A percentile compares a stretch with the other conserved stretches of the same genome.
These are phyloP conservation scores for Syzygium oleosum DNA, from an alignment of 345 rosid genomes.

Conservation along the genomic window DNA sequence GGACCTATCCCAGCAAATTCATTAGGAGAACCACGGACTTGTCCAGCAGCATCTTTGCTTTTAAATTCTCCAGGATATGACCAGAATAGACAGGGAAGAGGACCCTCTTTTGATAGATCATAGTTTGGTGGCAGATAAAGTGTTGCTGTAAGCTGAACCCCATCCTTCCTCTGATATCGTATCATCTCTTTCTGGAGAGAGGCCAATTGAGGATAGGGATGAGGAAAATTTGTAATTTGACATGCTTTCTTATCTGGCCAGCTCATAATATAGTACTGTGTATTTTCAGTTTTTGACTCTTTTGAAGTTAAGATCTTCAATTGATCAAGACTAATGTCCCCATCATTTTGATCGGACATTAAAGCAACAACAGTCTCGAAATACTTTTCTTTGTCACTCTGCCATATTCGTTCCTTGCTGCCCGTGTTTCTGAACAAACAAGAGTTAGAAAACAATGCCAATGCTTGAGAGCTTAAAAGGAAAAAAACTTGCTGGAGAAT, in stretches of 20 bases:
- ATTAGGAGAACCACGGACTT: slow-evolving; percentile 99
- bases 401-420: slow-evolving; percentile 93
- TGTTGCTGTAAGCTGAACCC: slow-evolving; percentile 94
- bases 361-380: slow-evolving; percentile 81
- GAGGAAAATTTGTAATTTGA: slow-evolving; percentile 84
- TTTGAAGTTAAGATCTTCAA: slow-evolving; percentile 77
- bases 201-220: slow-evolving; percentile 93
- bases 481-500: neutral
- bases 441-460: slow-evolving; percentile 15
- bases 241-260: slow-evolving; percentile 80
- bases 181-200: slow-evolving; percentile 97
- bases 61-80: slow-evolving; percentile 98
- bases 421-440: slow-evolving; percentile 67
- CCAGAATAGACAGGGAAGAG: slow-evolving; percentile 94
- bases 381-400: slow-evolving; percentile 87
- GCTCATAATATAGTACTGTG: slow-evolving; percentile 69
- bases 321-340: slow-evolving; percentile 56
- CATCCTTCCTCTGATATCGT: slow-evolving; percentile 87
- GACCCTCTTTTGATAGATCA: slow-evolving; percentile 84
- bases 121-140: slow-evolving; percentile 86
- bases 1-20: slow-evolving; percentile 93
- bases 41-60: slow-evolving; percentile 99
- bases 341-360: slow-evolving; percentile 81
- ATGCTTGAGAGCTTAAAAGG: neutral
- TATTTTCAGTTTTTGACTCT: slow-evolving; percentile 92